Evolutionary conservation across 345 rosid species (phyloP).

Genomic region (Salix suchowensis): DNA sequence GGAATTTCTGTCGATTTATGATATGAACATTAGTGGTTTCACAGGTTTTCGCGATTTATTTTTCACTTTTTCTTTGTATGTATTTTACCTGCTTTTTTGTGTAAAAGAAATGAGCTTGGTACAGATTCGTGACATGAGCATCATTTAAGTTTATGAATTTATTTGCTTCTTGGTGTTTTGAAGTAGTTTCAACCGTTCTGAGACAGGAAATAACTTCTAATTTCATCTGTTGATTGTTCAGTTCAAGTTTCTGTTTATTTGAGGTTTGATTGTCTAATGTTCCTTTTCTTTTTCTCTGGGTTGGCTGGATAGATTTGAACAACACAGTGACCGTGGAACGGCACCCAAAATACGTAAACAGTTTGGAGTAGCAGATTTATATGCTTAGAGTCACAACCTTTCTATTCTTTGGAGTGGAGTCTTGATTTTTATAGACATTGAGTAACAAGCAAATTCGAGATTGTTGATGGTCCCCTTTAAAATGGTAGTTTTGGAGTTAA

Average conservation of each 20-base stretch:
- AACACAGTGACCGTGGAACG: slow-evolving; percentile 5
- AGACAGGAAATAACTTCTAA: neutral
- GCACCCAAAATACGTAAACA: neutral
- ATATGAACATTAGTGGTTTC: neutral
- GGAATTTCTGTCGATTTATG: neutral
- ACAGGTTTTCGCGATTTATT: neutral
- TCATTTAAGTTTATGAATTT: neutral
- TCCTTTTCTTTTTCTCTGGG: neutral
- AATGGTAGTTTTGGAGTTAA: neutral
- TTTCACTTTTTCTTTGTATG: neutral
- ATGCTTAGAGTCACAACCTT: neutral
- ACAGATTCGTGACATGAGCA: neutral
- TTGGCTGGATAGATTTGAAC: slow-evolving; percentile 2
- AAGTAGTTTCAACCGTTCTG: neutral
- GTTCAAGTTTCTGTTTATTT: neutral
- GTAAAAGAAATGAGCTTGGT: neutral
- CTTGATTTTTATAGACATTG: neutral
- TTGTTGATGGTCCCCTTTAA: neutral
- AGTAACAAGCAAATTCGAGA: too few relatives aligned
- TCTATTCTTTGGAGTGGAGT: neutral
- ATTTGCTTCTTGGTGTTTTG: neutral
- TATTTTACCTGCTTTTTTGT: neutral
- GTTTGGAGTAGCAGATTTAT: slow-evolving; percentile 1
- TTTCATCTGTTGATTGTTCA: neutral
- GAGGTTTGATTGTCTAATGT: neutral